Evolutionary conservation across 2,329 filamentous ascomycete genomes (phyloP).

Genomic region (Scedosporium apiospermum): DNA sequence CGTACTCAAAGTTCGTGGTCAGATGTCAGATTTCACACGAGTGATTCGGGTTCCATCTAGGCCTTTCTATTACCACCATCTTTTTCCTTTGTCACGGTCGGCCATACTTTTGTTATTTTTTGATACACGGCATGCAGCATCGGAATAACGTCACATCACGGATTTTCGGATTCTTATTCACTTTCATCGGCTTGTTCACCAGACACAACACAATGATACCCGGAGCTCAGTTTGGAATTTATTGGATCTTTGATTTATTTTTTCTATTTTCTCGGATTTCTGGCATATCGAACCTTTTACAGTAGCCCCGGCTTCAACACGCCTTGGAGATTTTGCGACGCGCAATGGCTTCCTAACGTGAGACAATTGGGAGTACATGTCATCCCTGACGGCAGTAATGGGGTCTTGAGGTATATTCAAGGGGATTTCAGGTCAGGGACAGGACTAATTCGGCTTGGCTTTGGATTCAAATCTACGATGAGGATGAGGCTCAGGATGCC

Average conservation of each 20-base stretch:
- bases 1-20: no score
- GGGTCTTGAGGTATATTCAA: no score
- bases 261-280: neutral
- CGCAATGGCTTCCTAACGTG: neutral
- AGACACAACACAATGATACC: constrained; percentile 7
- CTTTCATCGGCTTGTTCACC: constrained; percentile 1
- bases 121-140: neutral
- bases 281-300: neutral
- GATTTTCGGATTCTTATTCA: constrained; percentile 14
- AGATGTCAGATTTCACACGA: no score
- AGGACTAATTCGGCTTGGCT: no score
- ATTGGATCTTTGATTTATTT: constrained; percentile 1
- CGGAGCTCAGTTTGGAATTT: constrained; percentile 3
- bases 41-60: no score
- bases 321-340: neutral
- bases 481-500: no score
- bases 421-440: no score
- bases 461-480: no score
- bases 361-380: neutral
- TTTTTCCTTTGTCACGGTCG: neutral
- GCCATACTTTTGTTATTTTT: constrained; percentile 6
- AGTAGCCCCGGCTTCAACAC: neutral
- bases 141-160: constrained; percentile 13
- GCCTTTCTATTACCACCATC: neutral
- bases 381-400: no score